These are phyloP conservation scores for Paecilomyces niveus DNA, from an alignment of 2,329 filamentous ascomycete genomes.

Conservation along the genomic window DNA sequence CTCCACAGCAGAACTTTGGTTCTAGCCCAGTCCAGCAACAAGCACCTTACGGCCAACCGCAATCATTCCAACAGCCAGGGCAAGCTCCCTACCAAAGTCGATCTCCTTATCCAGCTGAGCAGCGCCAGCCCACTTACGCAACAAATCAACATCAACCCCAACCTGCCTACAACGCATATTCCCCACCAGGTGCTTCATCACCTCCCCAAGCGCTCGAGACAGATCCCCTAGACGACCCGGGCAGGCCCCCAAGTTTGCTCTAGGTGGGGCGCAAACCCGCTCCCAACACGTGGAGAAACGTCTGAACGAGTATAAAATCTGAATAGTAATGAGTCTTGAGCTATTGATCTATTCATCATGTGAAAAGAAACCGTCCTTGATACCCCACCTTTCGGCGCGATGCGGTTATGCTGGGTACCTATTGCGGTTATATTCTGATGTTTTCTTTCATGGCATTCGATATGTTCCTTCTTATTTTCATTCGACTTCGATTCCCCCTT, in stretches of 20 bases:
- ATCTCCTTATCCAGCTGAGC: background rate
- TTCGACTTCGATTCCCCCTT: background rate
- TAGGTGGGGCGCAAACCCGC: constrained; percentile 32
- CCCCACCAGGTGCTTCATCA: constrained; percentile 10
- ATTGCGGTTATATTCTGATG: background rate
- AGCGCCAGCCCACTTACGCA: background rate
- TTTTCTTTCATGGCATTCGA: background rate
- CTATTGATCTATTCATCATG: constrained; percentile 1
- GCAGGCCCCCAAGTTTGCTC: constrained; percentile 33
- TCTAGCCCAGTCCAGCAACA: background rate
- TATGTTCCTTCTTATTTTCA: background rate
- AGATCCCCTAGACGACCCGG: constrained; percentile 17
- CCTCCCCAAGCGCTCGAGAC: constrained; percentile 15
- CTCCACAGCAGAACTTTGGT: background rate
- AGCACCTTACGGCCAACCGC: background rate
- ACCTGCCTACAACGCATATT: background rate
- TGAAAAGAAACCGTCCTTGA: constrained; percentile 1
- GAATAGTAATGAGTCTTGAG: background rate
- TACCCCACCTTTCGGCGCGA: background rate
- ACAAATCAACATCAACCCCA: background rate
- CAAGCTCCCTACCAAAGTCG: constrained; percentile 2
- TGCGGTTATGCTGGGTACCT: background rate
- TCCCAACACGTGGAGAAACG: constrained; percentile 26
- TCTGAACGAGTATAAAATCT: constrained; percentile 8
- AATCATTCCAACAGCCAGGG: background rate